Evolutionary conservation across 768 basidiomycete genomes (phyloP).

Genomic region (Grammothele lineata): DNA sequence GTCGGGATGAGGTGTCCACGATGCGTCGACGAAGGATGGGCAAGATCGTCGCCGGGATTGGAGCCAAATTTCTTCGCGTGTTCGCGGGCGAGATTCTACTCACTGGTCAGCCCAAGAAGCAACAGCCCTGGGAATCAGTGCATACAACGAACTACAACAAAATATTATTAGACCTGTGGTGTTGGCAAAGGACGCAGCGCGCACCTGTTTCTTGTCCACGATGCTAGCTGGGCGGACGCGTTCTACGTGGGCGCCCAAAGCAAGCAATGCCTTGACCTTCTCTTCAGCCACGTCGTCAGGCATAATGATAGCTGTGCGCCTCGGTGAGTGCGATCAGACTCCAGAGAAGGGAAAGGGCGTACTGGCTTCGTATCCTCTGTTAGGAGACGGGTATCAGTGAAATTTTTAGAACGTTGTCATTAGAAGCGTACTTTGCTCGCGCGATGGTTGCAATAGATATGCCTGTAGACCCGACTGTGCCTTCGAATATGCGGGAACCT

Average conservation of each 20-base stretch:
- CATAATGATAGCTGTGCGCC: constrained; percentile 72
- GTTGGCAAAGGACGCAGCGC: constrained; percentile 10
- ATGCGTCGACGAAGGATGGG: constrained; percentile 3
- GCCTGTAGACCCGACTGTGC: constrained; percentile 93
- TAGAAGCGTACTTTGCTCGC: constrained; percentile 60
- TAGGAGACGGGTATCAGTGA: not conserved
- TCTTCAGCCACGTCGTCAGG: constrained; percentile 88
- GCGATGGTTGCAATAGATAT: constrained; percentile 96
- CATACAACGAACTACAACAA: constrained; percentile 48
- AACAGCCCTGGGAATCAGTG: too few relatives aligned
- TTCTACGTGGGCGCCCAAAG: constrained; percentile 87
- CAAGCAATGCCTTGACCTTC: constrained; percentile 79
- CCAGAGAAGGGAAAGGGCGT: constrained; percentile 21
- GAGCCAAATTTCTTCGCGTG: constrained; percentile 72
- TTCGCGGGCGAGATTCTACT: constrained; percentile 82
- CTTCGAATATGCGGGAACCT: constrained; percentile 92
- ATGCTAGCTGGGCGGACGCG: constrained; percentile 93
- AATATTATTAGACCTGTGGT: constrained; percentile 32
- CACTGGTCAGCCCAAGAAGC: too few relatives aligned
- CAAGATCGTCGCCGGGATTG: constrained; percentile 22
- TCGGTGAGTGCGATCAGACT: not conserved
- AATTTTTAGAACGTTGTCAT: not conserved
- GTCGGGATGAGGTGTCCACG: constrained; percentile 28
- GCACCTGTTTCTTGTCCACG: constrained; percentile 91
- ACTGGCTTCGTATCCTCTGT: constrained; percentile 88